Evolutionary conservation across 2,329 filamentous ascomycete species (phyloP), one percentile per base, ranked within the genome.

Genomic region (Penicillium sp.): DNA sequence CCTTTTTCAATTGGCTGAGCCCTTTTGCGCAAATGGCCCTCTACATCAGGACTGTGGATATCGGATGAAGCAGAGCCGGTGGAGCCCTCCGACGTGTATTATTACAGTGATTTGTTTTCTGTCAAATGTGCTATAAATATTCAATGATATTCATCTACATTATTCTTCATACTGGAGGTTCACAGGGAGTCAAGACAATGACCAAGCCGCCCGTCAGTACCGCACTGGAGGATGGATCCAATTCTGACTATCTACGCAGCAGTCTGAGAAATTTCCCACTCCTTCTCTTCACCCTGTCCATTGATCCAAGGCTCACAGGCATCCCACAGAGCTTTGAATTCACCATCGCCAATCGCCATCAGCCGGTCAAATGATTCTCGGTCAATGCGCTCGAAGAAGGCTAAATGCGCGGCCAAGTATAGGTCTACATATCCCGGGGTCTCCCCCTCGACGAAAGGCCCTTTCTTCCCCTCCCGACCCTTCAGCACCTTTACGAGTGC

Each of bases 391-490:
- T 73, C 63, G 30, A 63, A 59, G 62, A 70, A 76, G 30, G 64
- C 72, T 55, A 76, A 35, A 25, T 57, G 46, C n/a, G 63, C 60
- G 6, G 66, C 65, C 7, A 73, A 43, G 30, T 70, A 53, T 19
- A 76, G 61, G 59, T 76, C 75, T 56, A 71, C 74, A 62, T 69
- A 75, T 1, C 71, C 67, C 2, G 71, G 59, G 42, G 53, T 69
- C 22, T 74, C 70, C 10, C 74, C 73, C 49, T 76, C 74, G 7
- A 76, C 68, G 59, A 75, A 76, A 1, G 72, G 73, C 0, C 75
- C 75, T 6, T 66, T 68, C 61, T 75, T 76, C 11, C 70, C 70
- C 6, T 63, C 57, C 10, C 61, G 56, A 0, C 72, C 75, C 33
- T 68, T 66, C 40, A 76, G 49, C 69, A 76, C 70, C 35, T 64